phyloP scores from a whole-genome alignment of 768 basidiomycete genomes.

The Dendrothele bispora region DNA sequence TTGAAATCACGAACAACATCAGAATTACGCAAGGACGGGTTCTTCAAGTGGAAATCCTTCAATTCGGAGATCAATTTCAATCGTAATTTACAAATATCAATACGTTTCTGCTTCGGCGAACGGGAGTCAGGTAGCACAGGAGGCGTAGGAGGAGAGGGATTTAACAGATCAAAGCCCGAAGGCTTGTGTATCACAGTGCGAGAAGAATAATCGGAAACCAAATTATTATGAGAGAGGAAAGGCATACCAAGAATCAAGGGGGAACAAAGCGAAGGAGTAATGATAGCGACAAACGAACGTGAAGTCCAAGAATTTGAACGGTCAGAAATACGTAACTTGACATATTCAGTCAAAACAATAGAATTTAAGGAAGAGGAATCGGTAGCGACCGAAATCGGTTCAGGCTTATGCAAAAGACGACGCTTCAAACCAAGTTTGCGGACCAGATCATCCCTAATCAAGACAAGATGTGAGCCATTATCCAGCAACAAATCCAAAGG shows the following conservation, averaged over 20 bases:
- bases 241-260: constrained; percentile 32
- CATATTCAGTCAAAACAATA: no score
- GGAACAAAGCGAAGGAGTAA: neutral
- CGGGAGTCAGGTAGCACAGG: neutral
- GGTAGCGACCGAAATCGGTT: no score
- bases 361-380: no score
- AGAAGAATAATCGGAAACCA: constrained; percentile 27
- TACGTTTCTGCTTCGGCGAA: neutral
- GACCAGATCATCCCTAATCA: no score
- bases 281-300: no score
- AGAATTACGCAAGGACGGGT: neutral
- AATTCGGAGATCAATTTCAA: neutral
- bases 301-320: no score
- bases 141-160: neutral
- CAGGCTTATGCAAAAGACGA: no score
- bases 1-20: neutral
- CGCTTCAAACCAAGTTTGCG: no score
- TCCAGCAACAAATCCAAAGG: no score
- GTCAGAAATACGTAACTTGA: no score
- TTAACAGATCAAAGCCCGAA: constrained; percentile 4
- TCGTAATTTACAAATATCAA: neutral
- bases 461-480: no score
- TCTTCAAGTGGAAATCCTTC: neutral
- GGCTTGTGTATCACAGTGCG: constrained; percentile 13
- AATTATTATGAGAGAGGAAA: constrained; percentile 30